Percentiles rank a stretch among this genome's conserved stretches.
Conservation (phyloP, 1,139 yeast genomes). For the Geotrichum aggregatum region DNA sequence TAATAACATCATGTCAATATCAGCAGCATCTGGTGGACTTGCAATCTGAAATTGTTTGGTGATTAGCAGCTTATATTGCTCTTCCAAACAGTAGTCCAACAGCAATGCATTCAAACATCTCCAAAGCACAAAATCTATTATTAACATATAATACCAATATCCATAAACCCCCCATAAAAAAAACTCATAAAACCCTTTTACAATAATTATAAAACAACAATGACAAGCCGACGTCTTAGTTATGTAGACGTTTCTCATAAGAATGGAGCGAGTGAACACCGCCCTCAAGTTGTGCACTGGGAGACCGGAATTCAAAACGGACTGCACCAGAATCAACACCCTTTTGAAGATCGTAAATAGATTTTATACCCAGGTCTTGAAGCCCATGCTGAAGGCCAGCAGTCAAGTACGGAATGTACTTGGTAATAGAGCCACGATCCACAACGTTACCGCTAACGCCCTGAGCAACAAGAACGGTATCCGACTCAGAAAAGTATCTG, state of each 20-base stretch:
- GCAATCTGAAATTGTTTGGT: no score
- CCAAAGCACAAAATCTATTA: background rate
- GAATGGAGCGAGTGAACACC: constrained; percentile 96
- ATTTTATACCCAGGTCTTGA: constrained; percentile 90
- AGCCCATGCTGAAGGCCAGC: constrained; percentile 97
- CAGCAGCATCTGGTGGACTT: no score
- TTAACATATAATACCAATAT: background rate
- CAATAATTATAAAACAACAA: background rate
- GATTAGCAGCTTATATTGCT: no score
- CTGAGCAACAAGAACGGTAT: constrained; percentile 94
- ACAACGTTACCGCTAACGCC: constrained; percentile 97
- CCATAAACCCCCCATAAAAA: background rate
- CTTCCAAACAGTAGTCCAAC: no score
- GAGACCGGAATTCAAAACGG: constrained; percentile 96
- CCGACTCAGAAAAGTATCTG: constrained; percentile 94
- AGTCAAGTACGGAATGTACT: constrained; percentile 89
- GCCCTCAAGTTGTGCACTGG: constrained; percentile 98
- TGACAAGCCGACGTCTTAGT: constrained; percentile 40
- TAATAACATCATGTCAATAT: no score
- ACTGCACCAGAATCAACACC: constrained; percentile 64
- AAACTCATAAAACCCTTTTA: background rate
- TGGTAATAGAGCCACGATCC: constrained; percentile 92
- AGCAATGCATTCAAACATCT: background rate
- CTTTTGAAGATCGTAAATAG: constrained; percentile 60
- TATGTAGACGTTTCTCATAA: constrained; percentile 94